A percentile compares a stretch with the other conserved stretches of the same genome.
These are phyloP conservation scores for Cryphonectria carpinicola DNA, from an alignment of 2,329 filamentous ascomycete genomes.

Conservation along the genomic window DNA sequence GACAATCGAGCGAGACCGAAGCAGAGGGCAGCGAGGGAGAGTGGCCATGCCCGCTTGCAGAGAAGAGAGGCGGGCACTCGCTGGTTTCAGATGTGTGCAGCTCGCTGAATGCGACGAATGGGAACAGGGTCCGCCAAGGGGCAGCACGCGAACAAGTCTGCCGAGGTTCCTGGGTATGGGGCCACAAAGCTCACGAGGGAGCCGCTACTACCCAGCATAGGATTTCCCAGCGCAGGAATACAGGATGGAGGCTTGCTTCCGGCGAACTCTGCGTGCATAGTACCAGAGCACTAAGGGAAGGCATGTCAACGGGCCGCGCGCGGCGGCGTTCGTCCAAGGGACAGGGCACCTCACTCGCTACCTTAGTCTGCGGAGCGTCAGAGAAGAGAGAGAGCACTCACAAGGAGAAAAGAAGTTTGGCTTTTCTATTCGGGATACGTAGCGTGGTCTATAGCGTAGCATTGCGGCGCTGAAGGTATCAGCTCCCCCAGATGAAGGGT, in stretches of 20 bases:
- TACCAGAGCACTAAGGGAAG: background rate
- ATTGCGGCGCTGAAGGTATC: background rate
- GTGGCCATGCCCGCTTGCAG: background rate
- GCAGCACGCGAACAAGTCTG: background rate
- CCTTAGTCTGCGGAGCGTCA: background rate
- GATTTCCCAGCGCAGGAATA: constrained; percentile 14
- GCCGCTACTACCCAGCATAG: constrained; percentile 16
- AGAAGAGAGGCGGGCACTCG: background rate
- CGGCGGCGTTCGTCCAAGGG: background rate
- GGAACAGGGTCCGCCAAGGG: background rate
- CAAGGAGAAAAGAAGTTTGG: background rate
- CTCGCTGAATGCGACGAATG: background rate
- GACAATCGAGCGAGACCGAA: background rate
- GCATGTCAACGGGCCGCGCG: background rate
- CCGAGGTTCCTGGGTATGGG: too few species aligned
- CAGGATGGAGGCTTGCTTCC: background rate
- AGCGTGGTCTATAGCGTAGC: background rate
- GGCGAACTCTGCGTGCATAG: background rate
- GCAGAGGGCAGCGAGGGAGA: background rate
- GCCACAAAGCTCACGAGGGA: background rate
- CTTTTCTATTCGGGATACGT: background rate
- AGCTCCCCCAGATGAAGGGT: background rate
- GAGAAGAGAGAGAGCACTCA: background rate
- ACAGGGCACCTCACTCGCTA: background rate
- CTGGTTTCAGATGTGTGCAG: background rate